A percentile compares a stretch with the other conserved stretches of the same genome.
These are phyloP conservation scores for Penicillium cosmopolitanum DNA, from an alignment of 495 filamentous ascomycete genomes.

Conservation along the genomic window DNA sequence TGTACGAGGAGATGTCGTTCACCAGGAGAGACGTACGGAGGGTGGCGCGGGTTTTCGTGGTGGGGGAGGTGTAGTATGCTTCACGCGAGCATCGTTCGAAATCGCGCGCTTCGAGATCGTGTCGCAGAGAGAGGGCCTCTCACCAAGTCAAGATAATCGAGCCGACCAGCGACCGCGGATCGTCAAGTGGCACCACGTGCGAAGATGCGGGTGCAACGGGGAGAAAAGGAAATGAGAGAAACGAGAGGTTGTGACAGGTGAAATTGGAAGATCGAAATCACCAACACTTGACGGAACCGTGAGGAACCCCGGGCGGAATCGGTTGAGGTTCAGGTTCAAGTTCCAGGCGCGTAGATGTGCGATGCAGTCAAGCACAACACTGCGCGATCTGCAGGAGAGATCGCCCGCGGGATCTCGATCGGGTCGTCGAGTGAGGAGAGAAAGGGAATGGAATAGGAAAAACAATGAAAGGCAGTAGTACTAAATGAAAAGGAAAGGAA, in stretches of 20 bases:
- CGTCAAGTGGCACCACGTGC: constrained; percentile 15
- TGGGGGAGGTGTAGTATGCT: constrained; percentile 10
- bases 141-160: constrained; percentile 16
- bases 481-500: constrained; percentile 12
- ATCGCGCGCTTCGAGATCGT: constrained; percentile 12
- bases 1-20: constrained; percentile 30
- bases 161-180: constrained; percentile 44
- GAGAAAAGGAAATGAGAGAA: constrained; percentile 15
- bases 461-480: constrained; percentile 13
- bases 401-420: constrained; percentile 12
- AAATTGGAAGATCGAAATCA: constrained; percentile 15
- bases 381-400: constrained; percentile 23
- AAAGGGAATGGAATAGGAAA: constrained; percentile 21
- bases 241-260: constrained; percentile 14
- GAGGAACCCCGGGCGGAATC: constrained; percentile 10
- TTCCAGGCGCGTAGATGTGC: constrained; percentile 23
- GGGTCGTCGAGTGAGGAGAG: constrained; percentile 20
- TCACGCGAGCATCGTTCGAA: constrained; percentile 45
- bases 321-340: constrained; percentile 13
- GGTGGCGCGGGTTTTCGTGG: constrained; percentile 28
- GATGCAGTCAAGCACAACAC: constrained; percentile 31
- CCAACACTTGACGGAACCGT: constrained; percentile 32
- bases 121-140: constrained; percentile 12
- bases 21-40: constrained; percentile 26
- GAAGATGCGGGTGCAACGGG: constrained; percentile 14